Base-by-base conservation (phyloP, 768 basidiomycete species). In the Cystobasidiopsis lactophilus region DNA sequence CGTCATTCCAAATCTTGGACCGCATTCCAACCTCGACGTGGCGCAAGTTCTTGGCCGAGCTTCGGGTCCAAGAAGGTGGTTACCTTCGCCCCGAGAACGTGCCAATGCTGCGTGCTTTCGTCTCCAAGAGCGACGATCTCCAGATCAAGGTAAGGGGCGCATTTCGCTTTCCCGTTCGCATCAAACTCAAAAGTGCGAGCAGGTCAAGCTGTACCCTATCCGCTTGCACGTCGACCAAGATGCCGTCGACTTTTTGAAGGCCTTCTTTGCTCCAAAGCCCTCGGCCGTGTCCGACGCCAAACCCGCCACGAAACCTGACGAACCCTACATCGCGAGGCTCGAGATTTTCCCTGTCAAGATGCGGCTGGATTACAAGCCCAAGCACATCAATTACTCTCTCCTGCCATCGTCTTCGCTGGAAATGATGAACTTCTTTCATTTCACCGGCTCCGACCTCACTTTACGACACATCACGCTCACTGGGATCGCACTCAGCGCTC, bases 341-440 rank as follows among this genome's bases (percentile, higher is more conserved):
- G 93, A 96, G 65, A 78, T 98, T 39, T 86, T 89, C 64, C 85
- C 93, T 0, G 75, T 98, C 50, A 84, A 89, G 65, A 68, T 98
- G 59, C 96, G 95, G 69, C 72, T 98, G 11, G 93, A 98, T 64
- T 98, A 96, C 67, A 98, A 98, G 65, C 93, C 93, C 50, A 82
- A 95, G 44, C 77, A 89, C 5, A 89, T 98, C 19, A 85, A 96
- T 65, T 93, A 95, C 65, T 71, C 77, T 56, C 70, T 98, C 53
- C 75, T 78, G 37, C 81, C 88, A 56, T 93, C 93, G 14, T 77
- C 74, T 66, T 88, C 86, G 0, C 91, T 91, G 55, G 93, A 98
- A 64, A 68, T 98, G 43, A 96, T 98, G 91, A 98, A 98, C 65
- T 96, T 98, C 67, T 98, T 98, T 79, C 89, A 96, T 68, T 98